Base-by-base conservation (phyloP, 352 stramenopile species). In the Phytophthora megakarya region DNA sequence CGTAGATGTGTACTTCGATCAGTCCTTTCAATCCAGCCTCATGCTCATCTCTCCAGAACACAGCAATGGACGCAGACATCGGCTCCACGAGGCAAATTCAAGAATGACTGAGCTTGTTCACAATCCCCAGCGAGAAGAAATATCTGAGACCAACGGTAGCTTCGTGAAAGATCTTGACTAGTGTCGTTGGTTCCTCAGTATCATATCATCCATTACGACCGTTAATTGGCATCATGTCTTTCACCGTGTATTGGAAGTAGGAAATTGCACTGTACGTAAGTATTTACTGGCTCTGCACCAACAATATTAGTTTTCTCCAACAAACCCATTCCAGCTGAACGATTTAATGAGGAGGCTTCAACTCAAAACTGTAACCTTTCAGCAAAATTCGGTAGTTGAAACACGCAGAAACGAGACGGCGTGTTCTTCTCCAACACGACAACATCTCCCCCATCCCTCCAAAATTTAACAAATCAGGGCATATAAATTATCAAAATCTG, bases 31-130 rank as follows among this genome's bases (percentile, higher is more conserved):
- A 38, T 23, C 42, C 42, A 7, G 1, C 3, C 9, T 52, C 40
- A 15, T 43, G 15, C 7, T 22, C 25, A 21, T 60, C 39, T 22
- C n/a, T 56, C 48, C 48, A 56, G 15, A 55, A 44, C 38, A 25
- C n/a, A 23, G 38, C 23, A 25, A 44, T 44, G 3, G 38, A 22
- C 18, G n/a, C 18, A 23, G 38, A 15, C 30, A 35, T 44, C 9
- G 18, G 18, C 16, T 23, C 38, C n/a, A 44, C 38, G 18, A 15
- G 38, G 38, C 8, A 19, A 44, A 44, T 16, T 10, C 9, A 25
- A 44, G 18, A 44, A 11, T 43, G 37, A 43, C 18, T 16, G 16
- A 5, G 21, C 6, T 22, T 9, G 5, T 32, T 32, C 26, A 10
- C 26, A 32, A 5, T 32, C 37, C 37, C 5, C 13, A 43, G 16